Conservation (phyloP, 2,329 filamentous ascomycete genomes). For the Coniella vitis region DNA sequence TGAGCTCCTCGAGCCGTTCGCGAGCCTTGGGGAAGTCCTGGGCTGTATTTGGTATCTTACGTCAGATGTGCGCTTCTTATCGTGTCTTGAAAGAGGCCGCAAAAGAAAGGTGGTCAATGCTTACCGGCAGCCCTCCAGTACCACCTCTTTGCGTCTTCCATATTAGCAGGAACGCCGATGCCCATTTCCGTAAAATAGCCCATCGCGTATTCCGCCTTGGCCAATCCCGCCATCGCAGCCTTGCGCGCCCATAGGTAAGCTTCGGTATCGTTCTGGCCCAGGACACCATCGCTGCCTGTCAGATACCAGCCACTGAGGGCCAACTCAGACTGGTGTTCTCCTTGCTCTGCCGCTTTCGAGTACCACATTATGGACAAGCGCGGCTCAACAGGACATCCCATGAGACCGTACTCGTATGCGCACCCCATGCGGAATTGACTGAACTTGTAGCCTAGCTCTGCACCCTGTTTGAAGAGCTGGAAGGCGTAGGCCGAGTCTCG, state of each 20-base stretch:
- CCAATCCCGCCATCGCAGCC: slow-evolving; percentile 76
- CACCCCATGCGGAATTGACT: slow-evolving; percentile 85
- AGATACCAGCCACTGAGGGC: slow-evolving; percentile 89
- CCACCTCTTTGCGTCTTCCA: slow-evolving; percentile 97
- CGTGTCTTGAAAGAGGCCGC: too few relatives aligned
- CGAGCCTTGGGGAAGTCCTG: slow-evolving; percentile 93
- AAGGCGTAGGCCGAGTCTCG: slow-evolving; percentile 76
- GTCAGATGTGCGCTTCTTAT: slow-evolving; percentile 22
- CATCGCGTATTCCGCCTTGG: slow-evolving; percentile 97
- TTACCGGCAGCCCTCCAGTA: slow-evolving; percentile 95
- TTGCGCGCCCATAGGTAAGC: slow-evolving; percentile 97
- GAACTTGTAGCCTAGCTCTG: slow-evolving; percentile 87
- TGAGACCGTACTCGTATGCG: slow-evolving; percentile 80
- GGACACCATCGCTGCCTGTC: slow-evolving; percentile 78
- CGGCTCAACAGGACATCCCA: slow-evolving; percentile 78
- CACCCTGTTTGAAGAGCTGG: slow-evolving; percentile 78
- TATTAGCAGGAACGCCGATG: slow-evolving; percentile 76
- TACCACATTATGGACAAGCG: slow-evolving; percentile 90
- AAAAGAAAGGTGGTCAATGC: slow-evolving; percentile 37
- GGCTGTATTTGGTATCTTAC: slow-evolving; percentile 48
- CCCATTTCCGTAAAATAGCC: slow-evolving; percentile 95
- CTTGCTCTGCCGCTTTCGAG: slow-evolving; percentile 80
- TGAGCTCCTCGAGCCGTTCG: slow-evolving; percentile 87
- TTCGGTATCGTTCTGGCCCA: slow-evolving; percentile 90
- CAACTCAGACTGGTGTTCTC: slow-evolving; percentile 88